phyloP scores from a whole-genome alignment of 1,139 yeast species.

The Kluyveromyces sp. region DNA sequence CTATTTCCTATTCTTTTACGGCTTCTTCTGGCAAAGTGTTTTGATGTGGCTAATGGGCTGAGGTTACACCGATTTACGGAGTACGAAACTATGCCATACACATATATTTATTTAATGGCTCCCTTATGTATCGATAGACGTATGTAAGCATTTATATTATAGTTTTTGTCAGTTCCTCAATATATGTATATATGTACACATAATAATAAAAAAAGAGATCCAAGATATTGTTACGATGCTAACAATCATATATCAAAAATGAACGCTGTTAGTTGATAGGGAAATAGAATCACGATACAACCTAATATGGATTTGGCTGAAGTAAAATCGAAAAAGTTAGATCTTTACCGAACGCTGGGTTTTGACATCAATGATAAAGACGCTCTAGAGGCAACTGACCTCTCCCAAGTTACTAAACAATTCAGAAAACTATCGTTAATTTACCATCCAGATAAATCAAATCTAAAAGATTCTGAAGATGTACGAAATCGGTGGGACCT shows the following conservation, averaged over 20 bases:
- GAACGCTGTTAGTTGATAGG: background rate
- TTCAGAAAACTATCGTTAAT: constrained; percentile 76
- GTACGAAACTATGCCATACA: background rate
- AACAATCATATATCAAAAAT: too few species aligned
- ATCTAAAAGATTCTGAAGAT: constrained; percentile 61
- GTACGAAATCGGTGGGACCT: constrained; percentile 40
- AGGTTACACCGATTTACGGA: background rate
- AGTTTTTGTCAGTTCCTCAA: too few species aligned
- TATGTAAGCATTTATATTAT: too few species aligned
- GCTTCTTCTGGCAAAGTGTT: constrained; percentile 70
- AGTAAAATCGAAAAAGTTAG: constrained; percentile 4
- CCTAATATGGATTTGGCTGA: constrained; percentile 3
- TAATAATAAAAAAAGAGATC: too few species aligned
- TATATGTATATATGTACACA: too few species aligned
- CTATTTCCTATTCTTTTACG: constrained; percentile 78
- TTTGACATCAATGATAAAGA: constrained; percentile 4
- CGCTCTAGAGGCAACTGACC: constrained; percentile 5
- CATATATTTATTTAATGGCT: background rate
- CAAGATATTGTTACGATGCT: too few species aligned
- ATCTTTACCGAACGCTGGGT: constrained; percentile 19
- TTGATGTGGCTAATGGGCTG: constrained; percentile 47
- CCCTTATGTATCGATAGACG: background rate
- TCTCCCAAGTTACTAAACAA: constrained; percentile 63
- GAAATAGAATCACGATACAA: background rate
- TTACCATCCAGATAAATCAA: constrained; percentile 93